A percentile compares a stretch with the other conserved stretches of the same genome.
phyloP scores from a whole-genome alignment of 495 filamentous ascomycete species.

The Penicillium nucicola region DNA sequence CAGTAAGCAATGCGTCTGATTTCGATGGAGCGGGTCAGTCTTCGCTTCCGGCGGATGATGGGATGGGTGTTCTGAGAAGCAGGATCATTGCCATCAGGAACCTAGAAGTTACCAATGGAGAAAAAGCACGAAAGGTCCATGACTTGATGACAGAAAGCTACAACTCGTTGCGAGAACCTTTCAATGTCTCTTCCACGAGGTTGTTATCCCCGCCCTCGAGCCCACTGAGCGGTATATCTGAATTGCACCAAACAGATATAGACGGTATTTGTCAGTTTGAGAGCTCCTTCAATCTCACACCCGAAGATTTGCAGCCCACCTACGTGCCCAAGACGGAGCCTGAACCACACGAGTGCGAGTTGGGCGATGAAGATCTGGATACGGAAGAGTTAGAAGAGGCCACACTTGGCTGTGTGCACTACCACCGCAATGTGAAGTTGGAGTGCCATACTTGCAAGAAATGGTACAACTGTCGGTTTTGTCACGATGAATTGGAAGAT shows the following conservation, averaged over 20 bases:
- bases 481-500: conserved; percentile 84
- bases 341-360: conserved; percentile 36
- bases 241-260: conserved; percentile 27
- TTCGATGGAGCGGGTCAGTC: conserved; percentile 20
- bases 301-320: conserved; percentile 68
- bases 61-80: conserved; percentile 71
- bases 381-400: conserved; percentile 38
- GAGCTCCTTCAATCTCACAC: conserved; percentile 64
- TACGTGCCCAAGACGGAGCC: conserved; percentile 54
- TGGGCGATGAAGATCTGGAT: conserved; percentile 38
- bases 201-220: conserved; percentile 31
- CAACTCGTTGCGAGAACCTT: conserved; percentile 42
- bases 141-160: conserved; percentile 78
- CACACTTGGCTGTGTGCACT: conserved; percentile 82
- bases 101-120: conserved; percentile 56
- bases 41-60: conserved; percentile 84
- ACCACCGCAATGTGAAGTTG: conserved; percentile 91
- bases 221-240: conserved; percentile 26
- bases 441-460: conserved; percentile 84
- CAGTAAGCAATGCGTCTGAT: conserved; percentile 6
- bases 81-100: conserved; percentile 76
- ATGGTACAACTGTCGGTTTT: conserved; percentile 96
- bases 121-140: conserved; percentile 85
- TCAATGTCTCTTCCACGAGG: conserved; percentile 22
- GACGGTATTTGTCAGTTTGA: conserved; percentile 29